phyloP scores from a whole-genome alignment of 139 green algal species.

The Tetradesmus lagerheimii region DNA sequence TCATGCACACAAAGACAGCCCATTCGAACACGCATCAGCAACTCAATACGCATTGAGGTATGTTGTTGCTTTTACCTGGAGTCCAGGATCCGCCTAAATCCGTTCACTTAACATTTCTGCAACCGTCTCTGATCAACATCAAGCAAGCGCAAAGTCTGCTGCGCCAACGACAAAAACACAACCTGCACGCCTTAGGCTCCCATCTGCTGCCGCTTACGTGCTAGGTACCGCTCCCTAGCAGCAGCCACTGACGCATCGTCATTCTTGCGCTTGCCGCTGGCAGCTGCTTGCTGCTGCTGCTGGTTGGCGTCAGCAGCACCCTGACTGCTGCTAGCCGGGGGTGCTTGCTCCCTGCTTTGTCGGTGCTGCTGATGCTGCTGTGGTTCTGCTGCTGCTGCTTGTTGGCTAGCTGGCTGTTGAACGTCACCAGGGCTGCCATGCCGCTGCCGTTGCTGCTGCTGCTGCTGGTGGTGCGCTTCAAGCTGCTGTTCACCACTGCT shows the following conservation, averaged over 20 bases:
- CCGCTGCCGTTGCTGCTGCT: background rate
- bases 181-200: too few relatives aligned
- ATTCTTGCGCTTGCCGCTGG: slow-evolving; percentile 64
- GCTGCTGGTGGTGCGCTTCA: background rate
- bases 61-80: too few relatives aligned
- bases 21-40: too few relatives aligned
- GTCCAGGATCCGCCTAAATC: too few relatives aligned
- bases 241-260: slow-evolving; percentile 69
- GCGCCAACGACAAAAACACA: too few relatives aligned
- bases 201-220: slow-evolving; percentile 64
- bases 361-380: background rate
- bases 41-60: too few relatives aligned
- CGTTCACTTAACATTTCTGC: too few relatives aligned
- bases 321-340: slow-evolving; percentile 13
- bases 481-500: background rate
- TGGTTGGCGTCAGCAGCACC: background rate
- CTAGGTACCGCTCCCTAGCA: slow-evolving; percentile 85
- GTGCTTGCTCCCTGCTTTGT: background rate
- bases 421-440: background rate
- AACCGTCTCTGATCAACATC: too few relatives aligned
- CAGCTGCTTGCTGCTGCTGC: slow-evolving; percentile 33
- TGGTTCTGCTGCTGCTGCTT: slow-evolving; percentile 28
- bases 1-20: too few relatives aligned
- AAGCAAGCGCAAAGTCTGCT: too few relatives aligned
- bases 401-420: background rate